Conservation (phyloP, 768 basidiomycete species). For the Dacryopinax spathularia region DNA sequence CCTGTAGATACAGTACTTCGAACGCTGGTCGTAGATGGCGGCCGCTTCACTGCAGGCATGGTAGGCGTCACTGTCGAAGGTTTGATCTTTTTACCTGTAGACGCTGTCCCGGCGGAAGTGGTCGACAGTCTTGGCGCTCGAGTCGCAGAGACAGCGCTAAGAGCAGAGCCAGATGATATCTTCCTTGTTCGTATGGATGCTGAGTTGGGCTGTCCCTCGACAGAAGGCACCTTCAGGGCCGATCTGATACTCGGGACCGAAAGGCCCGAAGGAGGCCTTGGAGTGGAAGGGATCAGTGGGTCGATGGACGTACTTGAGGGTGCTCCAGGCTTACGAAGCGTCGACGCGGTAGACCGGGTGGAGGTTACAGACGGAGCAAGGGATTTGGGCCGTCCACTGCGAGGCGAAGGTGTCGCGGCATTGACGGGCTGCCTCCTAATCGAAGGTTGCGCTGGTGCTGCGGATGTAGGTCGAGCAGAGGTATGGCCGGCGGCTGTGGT, state of each 20-base stretch:
- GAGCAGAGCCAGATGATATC: background rate
- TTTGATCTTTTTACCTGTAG: background rate
- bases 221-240: background rate
- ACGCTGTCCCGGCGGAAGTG: conserved; percentile 15
- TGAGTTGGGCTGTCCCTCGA: background rate
- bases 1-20: conserved; percentile 19
- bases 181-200: background rate
- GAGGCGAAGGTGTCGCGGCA: conserved; percentile 14
- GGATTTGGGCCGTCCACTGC: conserved; percentile 17
- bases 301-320: background rate
- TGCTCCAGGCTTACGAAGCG: conserved; percentile 19
- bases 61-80: background rate
- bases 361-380: conserved; percentile 27
- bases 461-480: background rate
- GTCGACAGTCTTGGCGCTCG: conserved; percentile 12
- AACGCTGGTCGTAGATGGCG: conserved; percentile 20
- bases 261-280: conserved; percentile 2
- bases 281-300: background rate
- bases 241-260: background rate
- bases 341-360: conserved; percentile 27
- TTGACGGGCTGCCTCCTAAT: conserved; percentile 11
- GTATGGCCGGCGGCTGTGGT: background rate
- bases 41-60: conserved; percentile 11
- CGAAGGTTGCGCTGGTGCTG: background rate
- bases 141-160: background rate